phyloP scores from a whole-genome alignment of 1,139 yeast genomes.

The Geotrichum armillariae region DNA sequence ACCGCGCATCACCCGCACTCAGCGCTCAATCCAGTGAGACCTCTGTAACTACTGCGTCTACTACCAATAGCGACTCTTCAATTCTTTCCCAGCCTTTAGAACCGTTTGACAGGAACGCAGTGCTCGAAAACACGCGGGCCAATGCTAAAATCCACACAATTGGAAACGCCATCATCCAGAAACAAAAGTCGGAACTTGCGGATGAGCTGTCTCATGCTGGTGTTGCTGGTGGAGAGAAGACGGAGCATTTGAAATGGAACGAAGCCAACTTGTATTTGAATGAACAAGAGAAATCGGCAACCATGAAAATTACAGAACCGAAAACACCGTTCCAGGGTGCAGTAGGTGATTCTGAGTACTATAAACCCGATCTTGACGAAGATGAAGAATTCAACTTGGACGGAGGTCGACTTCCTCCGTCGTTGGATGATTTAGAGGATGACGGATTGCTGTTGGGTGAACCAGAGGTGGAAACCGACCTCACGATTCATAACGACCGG shows the following conservation, averaged over 20 bases:
- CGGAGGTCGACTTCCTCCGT: slow-evolving; percentile 35
- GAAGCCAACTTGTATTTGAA: slow-evolving; percentile 65
- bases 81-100: not conserved
- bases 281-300: slow-evolving; percentile 69
- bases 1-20: slow-evolving; percentile 4
- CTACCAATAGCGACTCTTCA: not conserved
- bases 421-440: slow-evolving; percentile 42
- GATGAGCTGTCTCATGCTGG: slow-evolving; percentile 19
- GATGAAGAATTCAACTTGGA: slow-evolving; percentile 43
- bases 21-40: not conserved
- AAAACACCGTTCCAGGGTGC: slow-evolving; percentile 98
- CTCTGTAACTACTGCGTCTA: not conserved
- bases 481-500: slow-evolving; percentile 32
- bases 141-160: slow-evolving; percentile 44
- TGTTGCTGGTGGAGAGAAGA: slow-evolving; percentile 13
- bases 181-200: slow-evolving; percentile 22
- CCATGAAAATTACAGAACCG: slow-evolving; percentile 91
- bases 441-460: slow-evolving; percentile 55
- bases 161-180: slow-evolving; percentile 30
- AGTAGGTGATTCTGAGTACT: slow-evolving; percentile 83
- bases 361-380: slow-evolving; percentile 68
- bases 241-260: slow-evolving; percentile 64
- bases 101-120: slow-evolving; percentile 44
- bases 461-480: slow-evolving; percentile 40
- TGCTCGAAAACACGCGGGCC: slow-evolving; percentile 48